A percentile compares a stretch with the other conserved stretches of the same genome.
Conservation (phyloP, 225 moss, liverwort and hornwort species). For the Sphagnum tenellum region DNA sequence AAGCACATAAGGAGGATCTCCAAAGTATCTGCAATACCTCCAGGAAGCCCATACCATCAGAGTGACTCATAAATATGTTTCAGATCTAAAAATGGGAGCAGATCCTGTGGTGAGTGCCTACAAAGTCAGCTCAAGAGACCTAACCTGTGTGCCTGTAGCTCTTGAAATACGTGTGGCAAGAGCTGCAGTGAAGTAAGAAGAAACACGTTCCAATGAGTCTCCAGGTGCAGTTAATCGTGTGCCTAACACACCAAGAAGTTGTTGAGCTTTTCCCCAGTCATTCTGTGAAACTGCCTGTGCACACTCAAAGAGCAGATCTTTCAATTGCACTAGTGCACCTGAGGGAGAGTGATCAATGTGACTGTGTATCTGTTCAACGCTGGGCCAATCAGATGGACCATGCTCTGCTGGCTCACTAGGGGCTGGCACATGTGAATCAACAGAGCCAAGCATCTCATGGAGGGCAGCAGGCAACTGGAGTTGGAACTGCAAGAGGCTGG, state of each 20-base stretch:
- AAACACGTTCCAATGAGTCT: slow-evolving; percentile 74
- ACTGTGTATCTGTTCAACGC: slow-evolving; percentile 30
- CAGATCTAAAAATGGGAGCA: too few species aligned
- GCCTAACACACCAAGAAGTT: slow-evolving; percentile 48
- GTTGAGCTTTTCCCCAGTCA: slow-evolving; percentile 65
- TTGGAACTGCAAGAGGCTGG: slow-evolving; percentile 12
- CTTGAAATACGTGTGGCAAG: slow-evolving; percentile 62
- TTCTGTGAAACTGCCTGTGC: slow-evolving; percentile 65
- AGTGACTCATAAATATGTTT: too few species aligned
- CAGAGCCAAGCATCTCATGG: slow-evolving; percentile 99
- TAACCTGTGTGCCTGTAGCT: slow-evolving; percentile 21
- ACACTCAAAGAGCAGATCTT: slow-evolving; percentile 64
- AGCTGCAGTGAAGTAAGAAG: slow-evolving; percentile 65
- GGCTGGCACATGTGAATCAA: slow-evolving; percentile 69
- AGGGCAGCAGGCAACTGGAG: slow-evolving; percentile 39
- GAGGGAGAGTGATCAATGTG: slow-evolving; percentile 27
- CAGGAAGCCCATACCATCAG: too few species aligned
- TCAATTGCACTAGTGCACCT: slow-evolving; percentile 53
- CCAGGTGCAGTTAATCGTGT: slow-evolving; percentile 57
- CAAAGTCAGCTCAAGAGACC: too few species aligned
- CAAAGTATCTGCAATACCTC: too few species aligned
- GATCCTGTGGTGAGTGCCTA: too few species aligned
- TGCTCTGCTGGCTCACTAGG: slow-evolving; percentile 54
- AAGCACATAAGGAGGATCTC: too few species aligned
- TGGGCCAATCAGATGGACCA: slow-evolving; percentile 18